Evolutionary conservation across 345 rosid genomes (phyloP).

Genomic region (Populus simonii): DNA sequence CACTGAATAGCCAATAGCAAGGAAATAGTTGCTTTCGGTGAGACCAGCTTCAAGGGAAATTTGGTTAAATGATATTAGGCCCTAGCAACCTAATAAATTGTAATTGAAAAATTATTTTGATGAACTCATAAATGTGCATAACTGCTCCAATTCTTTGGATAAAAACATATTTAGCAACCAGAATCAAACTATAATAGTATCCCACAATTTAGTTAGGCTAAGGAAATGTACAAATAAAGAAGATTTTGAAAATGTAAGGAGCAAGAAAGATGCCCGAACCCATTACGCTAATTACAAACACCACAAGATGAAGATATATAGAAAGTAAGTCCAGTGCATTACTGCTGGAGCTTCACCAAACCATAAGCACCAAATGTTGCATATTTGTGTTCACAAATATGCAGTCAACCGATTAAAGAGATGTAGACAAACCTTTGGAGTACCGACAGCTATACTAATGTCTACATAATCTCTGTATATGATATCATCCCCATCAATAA

Average conservation of each 20-base stretch:
- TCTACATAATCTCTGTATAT: slow-evolving; percentile 93
- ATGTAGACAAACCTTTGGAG: slow-evolving; percentile 60
- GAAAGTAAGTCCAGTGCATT: neutral
- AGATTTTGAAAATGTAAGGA: neutral
- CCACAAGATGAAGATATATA: neutral
- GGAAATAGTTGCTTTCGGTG: neutral
- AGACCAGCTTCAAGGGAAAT: neutral
- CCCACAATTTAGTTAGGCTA: neutral
- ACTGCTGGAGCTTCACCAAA: neutral
- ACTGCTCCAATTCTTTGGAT: neutral
- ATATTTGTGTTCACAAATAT: neutral
- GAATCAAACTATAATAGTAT: neutral
- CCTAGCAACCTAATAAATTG: neutral
- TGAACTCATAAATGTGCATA: neutral
- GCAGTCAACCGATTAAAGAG: neutral
- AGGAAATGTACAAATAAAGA: neutral
- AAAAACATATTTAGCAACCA: neutral
- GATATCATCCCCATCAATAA: slow-evolving; percentile 96
- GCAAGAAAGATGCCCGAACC: neutral
- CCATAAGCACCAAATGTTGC: neutral
- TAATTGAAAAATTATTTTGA: neutral
- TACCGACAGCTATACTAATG: slow-evolving; percentile 91
- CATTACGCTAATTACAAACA: neutral
- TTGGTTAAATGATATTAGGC: neutral
- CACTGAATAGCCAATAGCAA: neutral